These are phyloP conservation scores for Coemansia sp. DNA, from an alignment of 192 early-diverging fungal genomes.

Conservation along the genomic window DNA sequence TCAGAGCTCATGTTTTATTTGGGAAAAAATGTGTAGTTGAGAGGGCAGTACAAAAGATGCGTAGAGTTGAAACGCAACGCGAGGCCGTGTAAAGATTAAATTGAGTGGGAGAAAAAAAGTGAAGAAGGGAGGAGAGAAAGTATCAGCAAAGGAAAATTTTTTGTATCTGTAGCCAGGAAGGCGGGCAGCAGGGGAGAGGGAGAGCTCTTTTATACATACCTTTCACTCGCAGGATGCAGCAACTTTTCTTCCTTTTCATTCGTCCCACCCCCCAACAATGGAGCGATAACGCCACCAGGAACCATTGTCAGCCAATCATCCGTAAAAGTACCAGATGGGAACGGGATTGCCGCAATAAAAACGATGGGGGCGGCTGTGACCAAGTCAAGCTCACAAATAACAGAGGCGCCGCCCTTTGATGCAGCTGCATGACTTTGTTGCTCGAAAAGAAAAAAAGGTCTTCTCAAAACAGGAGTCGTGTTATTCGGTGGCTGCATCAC, in stretches of 20 bases:
- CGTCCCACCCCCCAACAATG: slow-evolving; percentile 12
- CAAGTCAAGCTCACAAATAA: neutral
- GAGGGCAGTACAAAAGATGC: neutral
- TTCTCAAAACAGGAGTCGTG: too few species aligned
- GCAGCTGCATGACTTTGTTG: neutral
- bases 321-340: slow-evolving; percentile 13
- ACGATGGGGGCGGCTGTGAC: slow-evolving; percentile 15
- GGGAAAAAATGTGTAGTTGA: slow-evolving; percentile 2
- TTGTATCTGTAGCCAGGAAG: neutral
- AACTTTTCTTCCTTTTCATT: neutral
- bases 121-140: neutral
- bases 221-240: neutral
- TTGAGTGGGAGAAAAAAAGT: neutral
- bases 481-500: too few species aligned
- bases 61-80: neutral
- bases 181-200: neutral
- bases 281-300: slow-evolving; percentile 21
- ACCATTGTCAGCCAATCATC: slow-evolving; percentile 16
- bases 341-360: slow-evolving; percentile 13
- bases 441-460: too few species aligned
- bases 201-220: neutral
- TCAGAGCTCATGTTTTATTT: slow-evolving; percentile 24
- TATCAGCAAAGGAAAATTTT: neutral
- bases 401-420: neutral
- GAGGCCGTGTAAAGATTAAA: neutral